Conservation (phyloP, 2,329 filamentous ascomycete species). For the Phialophora tarda region DNA sequence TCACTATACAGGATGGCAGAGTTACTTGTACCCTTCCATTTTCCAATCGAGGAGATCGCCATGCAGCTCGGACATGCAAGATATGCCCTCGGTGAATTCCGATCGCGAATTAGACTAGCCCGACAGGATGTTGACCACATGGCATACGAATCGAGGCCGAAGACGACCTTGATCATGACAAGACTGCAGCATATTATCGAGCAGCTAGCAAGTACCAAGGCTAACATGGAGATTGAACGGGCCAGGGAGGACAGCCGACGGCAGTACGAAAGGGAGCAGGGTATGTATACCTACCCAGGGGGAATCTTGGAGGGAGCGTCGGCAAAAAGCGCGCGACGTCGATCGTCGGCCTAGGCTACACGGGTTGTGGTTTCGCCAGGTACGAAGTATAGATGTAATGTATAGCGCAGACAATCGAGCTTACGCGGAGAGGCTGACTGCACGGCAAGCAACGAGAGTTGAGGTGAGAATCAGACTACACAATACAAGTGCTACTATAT, state of each 20-base stretch:
- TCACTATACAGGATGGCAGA: neutral
- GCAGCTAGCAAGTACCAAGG: neutral
- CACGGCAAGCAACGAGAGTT: too few species aligned
- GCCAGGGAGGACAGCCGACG: neutral
- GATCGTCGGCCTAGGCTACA: too few species aligned
- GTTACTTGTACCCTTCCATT: neutral
- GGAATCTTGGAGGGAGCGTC: neutral
- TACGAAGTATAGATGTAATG: too few species aligned
- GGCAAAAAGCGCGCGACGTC: neutral
- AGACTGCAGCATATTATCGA: neutral
- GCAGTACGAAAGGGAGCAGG: neutral
- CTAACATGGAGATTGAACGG: neutral
- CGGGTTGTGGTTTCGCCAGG: too few species aligned
- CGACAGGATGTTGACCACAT: neutral
- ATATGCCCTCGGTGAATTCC: neutral
- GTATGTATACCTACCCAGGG: neutral
- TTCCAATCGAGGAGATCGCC: neutral
- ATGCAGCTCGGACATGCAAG: neutral
- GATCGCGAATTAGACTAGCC: neutral
- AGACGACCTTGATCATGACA: neutral
- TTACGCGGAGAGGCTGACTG: neutral
- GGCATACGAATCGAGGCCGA: neutral
- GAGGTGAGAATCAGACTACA: too few species aligned
- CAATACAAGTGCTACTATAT: too few species aligned
- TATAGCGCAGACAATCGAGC: neutral